Evolutionary conservation across 208 protist genomes (phyloP), one percentile per base, ranked within the genome.

Genomic region (Trypanosoma grayi): DNA sequence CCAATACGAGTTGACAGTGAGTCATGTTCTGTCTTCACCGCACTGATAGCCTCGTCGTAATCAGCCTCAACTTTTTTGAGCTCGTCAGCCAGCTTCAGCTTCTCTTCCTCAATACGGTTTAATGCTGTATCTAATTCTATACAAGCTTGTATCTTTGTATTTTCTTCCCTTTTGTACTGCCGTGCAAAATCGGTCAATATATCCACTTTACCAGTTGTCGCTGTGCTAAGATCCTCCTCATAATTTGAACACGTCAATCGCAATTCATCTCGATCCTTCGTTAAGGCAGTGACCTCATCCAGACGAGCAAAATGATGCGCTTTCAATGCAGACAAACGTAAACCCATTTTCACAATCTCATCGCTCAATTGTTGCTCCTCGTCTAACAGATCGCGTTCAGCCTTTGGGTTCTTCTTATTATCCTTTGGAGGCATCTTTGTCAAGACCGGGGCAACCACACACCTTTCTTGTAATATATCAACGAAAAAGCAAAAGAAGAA

Each of bases 121-220:
- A 93, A 46, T 3, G 60, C 33, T 2, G 60, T 63, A 51, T 94
- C 85, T 2, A 94, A 51, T n/a, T 41, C 41, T 33, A 75, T 81
- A 41, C 91, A 76, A 40, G 76, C 31, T 20, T 52, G 39, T 33
- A 97, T 86, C 36, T 69, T 70, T 13, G 78, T 69, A 27, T 74
- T 67, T 65, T 97, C 87, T 8, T 83, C 81, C 4, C 70, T 79
- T 59, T 94, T 97, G 75, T 93, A 78, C 44, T 90, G 81, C 18
- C 91, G 75, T n/a, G 78, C 86, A 64, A 67, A 90, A 59, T 97
- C 91, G 0, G 83, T 85, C 11, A 97, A 61, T 24, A 94, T 80
- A 47, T 97, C 91, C 20, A 79, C n/a, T 25, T 77, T 81, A 60
- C 93, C 84, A 14, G 66, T 67, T 25, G 59, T 68, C 13, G 66